Evolutionary conservation across 2,329 filamentous ascomycete genomes (phyloP).

Genomic region (Whalleya microplaca): DNA sequence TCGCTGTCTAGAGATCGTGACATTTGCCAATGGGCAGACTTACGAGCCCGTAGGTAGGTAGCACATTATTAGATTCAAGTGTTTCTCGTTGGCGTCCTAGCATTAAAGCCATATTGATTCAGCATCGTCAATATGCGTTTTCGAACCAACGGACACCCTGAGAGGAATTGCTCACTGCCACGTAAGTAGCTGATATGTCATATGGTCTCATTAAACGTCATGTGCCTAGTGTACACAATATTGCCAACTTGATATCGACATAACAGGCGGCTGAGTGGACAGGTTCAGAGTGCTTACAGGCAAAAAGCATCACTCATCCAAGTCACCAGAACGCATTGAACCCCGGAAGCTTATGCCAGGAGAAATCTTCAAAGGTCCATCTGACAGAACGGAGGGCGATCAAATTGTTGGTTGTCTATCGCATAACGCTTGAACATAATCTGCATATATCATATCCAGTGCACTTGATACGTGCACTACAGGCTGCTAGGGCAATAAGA

Average conservation of each 20-base stretch:
- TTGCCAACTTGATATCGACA: neutral
- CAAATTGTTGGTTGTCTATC: neutral
- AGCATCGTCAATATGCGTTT: neutral
- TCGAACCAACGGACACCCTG: neutral
- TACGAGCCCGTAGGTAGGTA: neutral
- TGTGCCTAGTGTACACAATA: neutral
- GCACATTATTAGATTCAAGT: neutral
- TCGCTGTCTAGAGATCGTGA: neutral
- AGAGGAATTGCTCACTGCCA: neutral
- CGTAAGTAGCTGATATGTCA: neutral
- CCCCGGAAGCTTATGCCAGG: neutral
- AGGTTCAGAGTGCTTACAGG: too few species aligned
- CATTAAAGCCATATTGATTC: neutral
- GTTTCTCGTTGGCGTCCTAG: neutral
- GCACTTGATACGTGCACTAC: neutral
- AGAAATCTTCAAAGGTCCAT: neutral
- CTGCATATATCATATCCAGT: neutral
- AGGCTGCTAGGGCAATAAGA: conserved; percentile 2
- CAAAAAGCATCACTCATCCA: neutral
- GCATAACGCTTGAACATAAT: neutral
- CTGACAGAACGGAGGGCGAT: neutral
- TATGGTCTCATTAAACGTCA: neutral
- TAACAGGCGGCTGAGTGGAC: too few species aligned
- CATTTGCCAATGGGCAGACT: neutral
- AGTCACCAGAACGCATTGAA: neutral